These are phyloP conservation scores for Xylariales sp. DNA, from an alignment of 2,329 filamentous ascomycete species.

Conservation along the genomic window DNA sequence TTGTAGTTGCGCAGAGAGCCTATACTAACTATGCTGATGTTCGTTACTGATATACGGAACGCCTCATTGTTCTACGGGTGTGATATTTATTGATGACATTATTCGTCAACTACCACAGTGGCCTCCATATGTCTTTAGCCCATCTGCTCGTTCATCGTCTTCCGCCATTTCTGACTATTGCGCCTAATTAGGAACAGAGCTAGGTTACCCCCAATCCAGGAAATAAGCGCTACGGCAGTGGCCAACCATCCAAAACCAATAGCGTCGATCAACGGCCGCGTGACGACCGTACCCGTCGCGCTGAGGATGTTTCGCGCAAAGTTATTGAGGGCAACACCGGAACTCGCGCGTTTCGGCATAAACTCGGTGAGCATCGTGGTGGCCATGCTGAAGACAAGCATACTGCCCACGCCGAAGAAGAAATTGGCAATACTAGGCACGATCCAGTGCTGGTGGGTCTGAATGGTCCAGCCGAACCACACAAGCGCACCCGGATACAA, in stretches of 20 bases:
- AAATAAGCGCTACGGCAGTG: slow-evolving; percentile 66
- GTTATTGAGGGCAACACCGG: slow-evolving; percentile 84
- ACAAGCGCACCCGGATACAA: slow-evolving; percentile 77
- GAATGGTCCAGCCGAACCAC: slow-evolving; percentile 80
- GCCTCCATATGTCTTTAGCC: not conserved
- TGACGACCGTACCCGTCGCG: slow-evolving; percentile 76
- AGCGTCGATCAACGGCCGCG: slow-evolving; percentile 75
- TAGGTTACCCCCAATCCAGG: slow-evolving; percentile 66
- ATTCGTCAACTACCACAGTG: not conserved
- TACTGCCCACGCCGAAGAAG: slow-evolving; percentile 79
- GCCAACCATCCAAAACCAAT: slow-evolving; percentile 84
- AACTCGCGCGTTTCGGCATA: slow-evolving; percentile 76
- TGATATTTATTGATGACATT: too few species aligned
- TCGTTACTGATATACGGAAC: too few species aligned
- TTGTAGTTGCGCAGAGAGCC: too few species aligned
- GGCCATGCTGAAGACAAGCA: slow-evolving; percentile 79
- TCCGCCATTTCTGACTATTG: slow-evolving; percentile 72
- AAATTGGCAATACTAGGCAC: slow-evolving; percentile 74
- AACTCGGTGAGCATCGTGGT: slow-evolving; percentile 91
- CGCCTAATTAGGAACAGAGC: slow-evolving; percentile 71
- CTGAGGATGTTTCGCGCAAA: slow-evolving; percentile 83
- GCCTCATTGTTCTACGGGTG: too few species aligned
- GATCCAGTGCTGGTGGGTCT: slow-evolving; percentile 73
- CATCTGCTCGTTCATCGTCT: slow-evolving; percentile 65
- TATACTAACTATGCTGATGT: too few species aligned